Evolutionary conservation across 345 rosid species (phyloP).

Genomic region (thale cress (Arabidopsis thaliana)): TAIR10.1 NC_003074.8:17160501-17161000

Average conservation of each 20-base stretch:
- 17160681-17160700: slow-evolving; percentile 79
- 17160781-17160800: slow-evolving; percentile 76
- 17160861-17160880: slow-evolving; percentile 92
- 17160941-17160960: slow-evolving; percentile 78
- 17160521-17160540: slow-evolving; percentile 88
- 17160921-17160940: slow-evolving; percentile 75
- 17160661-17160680: slow-evolving; percentile 95
- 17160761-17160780: slow-evolving; percentile 82
- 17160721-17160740: slow-evolving; percentile 69
- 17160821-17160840: slow-evolving; percentile 90
- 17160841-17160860: slow-evolving; percentile 76
- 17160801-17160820: slow-evolving; percentile 93
- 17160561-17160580: slow-evolving; percentile 71
- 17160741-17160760: slow-evolving; percentile 65
- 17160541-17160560: slow-evolving; percentile 63
- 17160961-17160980: slow-evolving; percentile 71
- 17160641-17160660: slow-evolving; percentile 75
- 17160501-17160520: slow-evolving; percentile 82
- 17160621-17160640: slow-evolving; percentile 75
- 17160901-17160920: slow-evolving; percentile 85
- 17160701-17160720: slow-evolving; percentile 89
- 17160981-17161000: slow-evolving; percentile 87
- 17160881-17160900: slow-evolving; percentile 74
- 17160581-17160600: slow-evolving; percentile 65
- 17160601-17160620: slow-evolving; percentile 78